Conservation (phyloP, 495 filamentous ascomycete species). For the Daldinia decipiens region DNA sequence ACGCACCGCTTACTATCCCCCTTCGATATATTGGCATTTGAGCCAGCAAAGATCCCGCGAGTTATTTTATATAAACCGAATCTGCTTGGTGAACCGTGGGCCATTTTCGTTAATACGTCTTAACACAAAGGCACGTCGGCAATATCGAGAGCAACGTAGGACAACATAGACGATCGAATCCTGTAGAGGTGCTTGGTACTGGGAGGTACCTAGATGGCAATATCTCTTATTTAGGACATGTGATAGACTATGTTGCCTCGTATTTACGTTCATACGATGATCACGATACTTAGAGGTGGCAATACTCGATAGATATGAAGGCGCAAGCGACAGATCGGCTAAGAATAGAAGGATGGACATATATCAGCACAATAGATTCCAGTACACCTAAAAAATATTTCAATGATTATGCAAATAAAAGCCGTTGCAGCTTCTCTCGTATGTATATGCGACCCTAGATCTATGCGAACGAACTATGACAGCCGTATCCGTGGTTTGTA, state of each 20-base stretch:
- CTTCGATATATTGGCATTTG: neutral
- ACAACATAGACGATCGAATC: neutral
- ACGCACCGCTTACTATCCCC: too few species aligned
- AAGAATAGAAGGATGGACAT: neutral
- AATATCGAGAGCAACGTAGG: neutral
- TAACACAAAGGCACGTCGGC: neutral
- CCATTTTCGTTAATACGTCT: neutral
- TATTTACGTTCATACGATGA: neutral
- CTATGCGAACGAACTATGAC: constrained; percentile 16
- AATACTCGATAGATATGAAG: neutral
- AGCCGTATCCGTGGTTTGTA: neutral
- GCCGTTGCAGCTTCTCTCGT: neutral
- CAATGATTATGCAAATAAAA: neutral
- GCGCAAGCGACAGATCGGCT: neutral
- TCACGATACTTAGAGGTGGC: neutral
- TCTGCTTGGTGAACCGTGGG: neutral
- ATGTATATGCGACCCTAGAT: neutral
- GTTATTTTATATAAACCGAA: neutral
- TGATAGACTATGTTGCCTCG: neutral
- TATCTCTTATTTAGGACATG: neutral
- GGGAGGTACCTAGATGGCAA: neutral
- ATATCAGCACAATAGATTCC: neutral
- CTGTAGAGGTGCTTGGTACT: neutral
- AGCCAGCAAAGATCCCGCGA: neutral
- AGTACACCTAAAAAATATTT: neutral